Evolutionary conservation across 2,329 filamentous ascomycete species (phyloP), one percentile per base, ranked within the genome.

Genomic region (Colletotrichum sp.): DNA sequence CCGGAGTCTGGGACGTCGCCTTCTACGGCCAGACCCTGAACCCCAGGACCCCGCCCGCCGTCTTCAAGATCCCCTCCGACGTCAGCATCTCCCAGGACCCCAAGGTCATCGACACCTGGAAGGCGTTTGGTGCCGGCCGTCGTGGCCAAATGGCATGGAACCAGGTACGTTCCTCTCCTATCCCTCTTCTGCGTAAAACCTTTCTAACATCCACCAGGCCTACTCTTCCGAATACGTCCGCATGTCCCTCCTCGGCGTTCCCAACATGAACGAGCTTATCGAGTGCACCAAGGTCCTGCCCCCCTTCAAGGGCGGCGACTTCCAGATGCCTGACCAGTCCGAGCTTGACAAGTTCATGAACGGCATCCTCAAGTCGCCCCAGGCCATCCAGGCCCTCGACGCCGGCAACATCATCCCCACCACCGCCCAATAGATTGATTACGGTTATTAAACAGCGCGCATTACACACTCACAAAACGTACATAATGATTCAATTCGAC

Each of bases 201-300:
- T 30, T 26, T 36, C 65, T 73, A 26, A 70, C 24, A 34, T 18
- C n/a, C 7, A 3, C 58, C 30, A 88, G 85, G 89, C 88, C 60
- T 91, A 89, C 70, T 85, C 89, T 3, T 83, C 84, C 43, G 89
- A 88, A 15, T 91, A 91, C 78, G 84, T 90, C 60, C 88, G 89
- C 26, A 83, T 92, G 48, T 89, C 87, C 36, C 82, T 91, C 4
- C 86, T 92, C 13, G 90, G 90, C 5, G 89, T 91, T 16, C 85
- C 89, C 78, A 90, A 91, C 79, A 88, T 91, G 80, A 91, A 91
- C 80, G 80, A 84, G 26, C 82, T 91, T 58, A 88, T 86, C 18
- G 89, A 91, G 77, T 91, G 90, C 84, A 89, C 88, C 12, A 86
- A 87, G 78, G 88, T 88, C 4, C 81, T 91, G 12, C 89, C 87